Base-by-base conservation (phyloP, 2,329 filamentous ascomycete species). In the Aspergillus puulaauensis region DNA sequence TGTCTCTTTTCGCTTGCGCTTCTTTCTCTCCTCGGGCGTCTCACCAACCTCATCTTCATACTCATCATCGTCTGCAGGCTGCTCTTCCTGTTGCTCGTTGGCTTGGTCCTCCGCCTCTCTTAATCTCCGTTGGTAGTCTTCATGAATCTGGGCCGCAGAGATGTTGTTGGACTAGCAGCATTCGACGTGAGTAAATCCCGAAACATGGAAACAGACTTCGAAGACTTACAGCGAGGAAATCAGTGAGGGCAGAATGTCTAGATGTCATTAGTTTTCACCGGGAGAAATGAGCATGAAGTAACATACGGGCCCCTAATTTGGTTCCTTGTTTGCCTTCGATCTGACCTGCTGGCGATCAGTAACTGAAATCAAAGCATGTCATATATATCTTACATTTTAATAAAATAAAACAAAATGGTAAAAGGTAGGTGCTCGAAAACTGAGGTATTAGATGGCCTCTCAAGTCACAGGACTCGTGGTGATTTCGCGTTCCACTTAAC, bases 211-310 rank as follows among this genome's bases (percentile, higher is more conserved):
- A 15, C 2, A 7, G 23, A n/a, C 14, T 23, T 19, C 44, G 4
- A 56, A 44, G 44, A 75, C 81, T 70, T 75, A 85, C 84, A 49
- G 86, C 86, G 54, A 89, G 75, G 66, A 88, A 89, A 68, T 89
- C 86, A 6, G 86, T 89, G 67, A 89, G 75, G 12, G 87, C 87
- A 58, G 86, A 88, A 64, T 86, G 86, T 31, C 80, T 82, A 57
- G 8, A 23, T 41, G 17, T 54, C 17, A 50, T 70, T 50, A 70
- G 64, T 62, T 43, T 52, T 52, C 46, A 23, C 47, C 19, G 27
- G 24, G 21, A 31, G 8, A 46, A 6, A 54, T 17, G 23, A 49
- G 15, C 23, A 24, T 12, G 49, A 27, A 12, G 54, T 4, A 31
- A 74, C 78, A 66, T 73, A 80, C 73, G 85, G 85, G 61, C 73